Conservation (phyloP, 768 basidiomycete species). For the Suillus clintonianus region DNA sequence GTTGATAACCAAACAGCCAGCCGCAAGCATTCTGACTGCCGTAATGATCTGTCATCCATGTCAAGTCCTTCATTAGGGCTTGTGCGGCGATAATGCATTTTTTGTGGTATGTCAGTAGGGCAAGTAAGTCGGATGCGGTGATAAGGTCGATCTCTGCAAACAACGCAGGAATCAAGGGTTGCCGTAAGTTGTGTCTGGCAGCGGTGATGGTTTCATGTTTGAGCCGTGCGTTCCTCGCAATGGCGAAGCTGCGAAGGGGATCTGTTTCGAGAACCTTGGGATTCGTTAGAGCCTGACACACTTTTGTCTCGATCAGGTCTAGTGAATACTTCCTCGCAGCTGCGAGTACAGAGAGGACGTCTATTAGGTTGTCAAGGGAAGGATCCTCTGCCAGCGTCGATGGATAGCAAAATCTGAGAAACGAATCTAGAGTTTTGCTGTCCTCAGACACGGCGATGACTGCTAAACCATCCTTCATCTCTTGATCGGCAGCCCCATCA, state of each 20-base stretch:
- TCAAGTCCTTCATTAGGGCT: not conserved
- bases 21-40: conserved; percentile 1
- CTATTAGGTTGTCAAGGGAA: conserved; percentile 15
- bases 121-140: conserved; percentile 18
- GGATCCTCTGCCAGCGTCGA: conserved; percentile 21
- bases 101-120: conserved; percentile 13
- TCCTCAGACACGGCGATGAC: conserved; percentile 21
- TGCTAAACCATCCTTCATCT: conserved; percentile 2
- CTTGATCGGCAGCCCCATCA: conserved; percentile 3
- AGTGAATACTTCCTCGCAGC: conserved; percentile 28
- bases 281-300: conserved; percentile 17
- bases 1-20: conserved; percentile 10
- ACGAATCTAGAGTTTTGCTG: conserved; percentile 11
- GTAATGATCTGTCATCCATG: conserved; percentile 16
- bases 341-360: conserved; percentile 18
- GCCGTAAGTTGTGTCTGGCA: conserved; percentile 21
- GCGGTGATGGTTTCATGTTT: conserved; percentile 23
- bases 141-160: conserved; percentile 24
- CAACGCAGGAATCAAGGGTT: conserved; percentile 17
- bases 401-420: conserved; percentile 29
- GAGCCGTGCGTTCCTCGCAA: conserved; percentile 26
- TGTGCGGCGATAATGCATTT: conserved; percentile 1
- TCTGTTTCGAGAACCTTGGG: conserved; percentile 14
- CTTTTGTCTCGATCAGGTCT: conserved; percentile 8
- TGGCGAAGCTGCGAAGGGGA: conserved; percentile 28